Evolutionary conservation across 768 basidiomycete genomes (phyloP).

Genomic region (Solioccasus polychromus): DNA sequence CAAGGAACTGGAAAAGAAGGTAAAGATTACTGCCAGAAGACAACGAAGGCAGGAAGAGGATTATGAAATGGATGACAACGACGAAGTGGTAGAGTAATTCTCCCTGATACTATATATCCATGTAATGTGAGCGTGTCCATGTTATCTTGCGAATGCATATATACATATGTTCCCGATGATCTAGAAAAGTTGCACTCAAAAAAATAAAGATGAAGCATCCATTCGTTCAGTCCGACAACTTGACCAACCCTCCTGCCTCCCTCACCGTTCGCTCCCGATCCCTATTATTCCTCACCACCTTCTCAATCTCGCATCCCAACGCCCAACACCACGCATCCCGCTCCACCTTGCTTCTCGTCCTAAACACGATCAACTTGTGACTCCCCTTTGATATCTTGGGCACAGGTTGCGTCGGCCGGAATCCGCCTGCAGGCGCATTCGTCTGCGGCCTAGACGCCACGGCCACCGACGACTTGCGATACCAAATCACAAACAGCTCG

Average conservation of each 20-base stretch:
- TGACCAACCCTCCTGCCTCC: slow-evolving; percentile 57
- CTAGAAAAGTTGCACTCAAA: neutral
- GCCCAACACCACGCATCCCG: slow-evolving; percentile 96
- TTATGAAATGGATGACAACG: slow-evolving; percentile 36
- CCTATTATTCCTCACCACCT: slow-evolving; percentile 56
- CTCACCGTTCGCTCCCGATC: slow-evolving; percentile 66
- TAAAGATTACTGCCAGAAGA: slow-evolving; percentile 57
- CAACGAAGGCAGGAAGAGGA: slow-evolving; percentile 40
- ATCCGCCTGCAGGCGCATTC: slow-evolving; percentile 20
- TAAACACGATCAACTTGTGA: slow-evolving; percentile 61
- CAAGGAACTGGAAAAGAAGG: slow-evolving; percentile 58
- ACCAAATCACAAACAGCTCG: slow-evolving; percentile 80
- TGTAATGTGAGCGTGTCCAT: slow-evolving; percentile 11
- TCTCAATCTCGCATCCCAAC: slow-evolving; percentile 86
- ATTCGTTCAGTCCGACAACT: slow-evolving; percentile 12
- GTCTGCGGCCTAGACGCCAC: slow-evolving; percentile 2
- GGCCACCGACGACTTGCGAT: slow-evolving; percentile 39
- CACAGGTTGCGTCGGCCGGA: slow-evolving; percentile 26
- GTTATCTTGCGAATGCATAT: too few species aligned
- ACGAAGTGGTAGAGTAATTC: slow-evolving; percentile 54
- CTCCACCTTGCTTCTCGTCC: slow-evolving; percentile 81
- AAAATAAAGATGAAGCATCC: neutral
- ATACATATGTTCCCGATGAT: too few species aligned
- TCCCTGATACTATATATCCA: slow-evolving; percentile 2
- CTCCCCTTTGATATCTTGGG: slow-evolving; percentile 53